Evolutionary conservation across 176 grass and related monocot species (phyloP), one percentile per base, ranked within the genome.

Genomic region (Eragrostis curvula): DNA sequence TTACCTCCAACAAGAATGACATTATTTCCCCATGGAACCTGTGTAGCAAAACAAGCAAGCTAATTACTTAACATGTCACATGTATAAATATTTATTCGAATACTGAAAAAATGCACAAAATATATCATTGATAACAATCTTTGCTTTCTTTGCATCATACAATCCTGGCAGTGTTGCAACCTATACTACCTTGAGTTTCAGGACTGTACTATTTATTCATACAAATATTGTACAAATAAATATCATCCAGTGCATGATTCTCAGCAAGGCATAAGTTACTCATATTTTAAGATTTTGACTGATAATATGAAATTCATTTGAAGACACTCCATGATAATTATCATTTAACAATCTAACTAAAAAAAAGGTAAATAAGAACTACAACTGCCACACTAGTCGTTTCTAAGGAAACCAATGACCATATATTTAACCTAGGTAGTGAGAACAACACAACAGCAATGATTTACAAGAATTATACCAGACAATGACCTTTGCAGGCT

Each of bases 401-500:
- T 66, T 21, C 40, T 23, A 20, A n/a, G 13, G 6, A 49, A 67
- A 20, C 16, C 3, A 57, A 55, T 44, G 50, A 58, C 3, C 39
- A 70, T 81, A 59, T 45, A 25, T 12, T 17, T 64, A 78, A 58
- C 46, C 40, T 69, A 78, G 79, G 28, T 65, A 67, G 17, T 18
- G n/a, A 13, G 55, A 57, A 79, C 21, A 1, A 47, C 2, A 23
- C 5, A 40, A 80, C 11, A 75, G 75, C 67, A 73, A 45, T 82
- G 68, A 90, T 74, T 14, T 65, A 85, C 68, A 84, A 70, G 82
- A 88, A 79, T 59, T 75, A 75, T 86, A 98, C 96, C 96, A 98
- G 63, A 80, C 93, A 93, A 81, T 98, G 96, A 83, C 96, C 96
- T 90, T 87, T 95, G 87, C 96, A 93, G 87, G 93, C 81, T 73